These are phyloP conservation scores for Salix exigua DNA, from an alignment of 345 rosid species.

Conservation along the genomic window DNA sequence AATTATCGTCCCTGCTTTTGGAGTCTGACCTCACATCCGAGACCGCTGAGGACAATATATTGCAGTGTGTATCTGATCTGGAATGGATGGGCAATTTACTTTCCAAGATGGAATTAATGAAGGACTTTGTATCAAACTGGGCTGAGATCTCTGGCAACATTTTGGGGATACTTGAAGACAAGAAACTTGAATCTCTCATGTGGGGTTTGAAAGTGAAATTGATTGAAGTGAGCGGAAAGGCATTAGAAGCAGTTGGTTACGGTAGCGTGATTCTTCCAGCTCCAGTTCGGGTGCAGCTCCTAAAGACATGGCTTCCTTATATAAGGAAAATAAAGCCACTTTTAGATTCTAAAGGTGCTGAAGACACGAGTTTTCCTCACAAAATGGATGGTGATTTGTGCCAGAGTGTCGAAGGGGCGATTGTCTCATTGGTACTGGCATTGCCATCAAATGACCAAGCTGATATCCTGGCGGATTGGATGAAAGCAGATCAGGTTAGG, in stretches of 20 bases:
- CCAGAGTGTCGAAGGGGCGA: constrained; percentile 72
- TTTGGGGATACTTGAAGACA: constrained; percentile 49
- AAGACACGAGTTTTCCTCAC: constrained; percentile 42
- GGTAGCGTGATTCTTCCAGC: constrained; percentile 75
- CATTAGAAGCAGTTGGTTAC: constrained; percentile 85
- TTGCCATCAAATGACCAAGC: constrained; percentile 87
- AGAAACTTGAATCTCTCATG: constrained; percentile 46
- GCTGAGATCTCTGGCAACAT: constrained; percentile 46
- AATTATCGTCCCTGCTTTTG: constrained; percentile 44
- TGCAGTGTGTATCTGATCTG: constrained; percentile 48
- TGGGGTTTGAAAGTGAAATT: constrained; percentile 75
- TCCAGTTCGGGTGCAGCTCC: constrained; percentile 41
- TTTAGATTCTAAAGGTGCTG: constrained; percentile 42
- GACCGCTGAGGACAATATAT: constrained; percentile 33
- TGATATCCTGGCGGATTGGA: constrained; percentile 81
- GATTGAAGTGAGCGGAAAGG: constrained; percentile 73
- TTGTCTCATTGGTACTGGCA: constrained; percentile 66
- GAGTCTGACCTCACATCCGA: constrained; percentile 30
- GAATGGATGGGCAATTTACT: constrained; percentile 82
- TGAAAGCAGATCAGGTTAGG: constrained; percentile 53
- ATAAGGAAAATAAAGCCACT: constrained; percentile 72
- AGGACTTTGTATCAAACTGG: constrained; percentile 78
- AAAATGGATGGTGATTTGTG: constrained; percentile 83
- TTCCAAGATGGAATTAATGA: constrained; percentile 70
- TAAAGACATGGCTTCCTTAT: constrained; percentile 83